Base-by-base conservation (phyloP, 805 yeast genomes). In the Myxozyma sirexii region DNA sequence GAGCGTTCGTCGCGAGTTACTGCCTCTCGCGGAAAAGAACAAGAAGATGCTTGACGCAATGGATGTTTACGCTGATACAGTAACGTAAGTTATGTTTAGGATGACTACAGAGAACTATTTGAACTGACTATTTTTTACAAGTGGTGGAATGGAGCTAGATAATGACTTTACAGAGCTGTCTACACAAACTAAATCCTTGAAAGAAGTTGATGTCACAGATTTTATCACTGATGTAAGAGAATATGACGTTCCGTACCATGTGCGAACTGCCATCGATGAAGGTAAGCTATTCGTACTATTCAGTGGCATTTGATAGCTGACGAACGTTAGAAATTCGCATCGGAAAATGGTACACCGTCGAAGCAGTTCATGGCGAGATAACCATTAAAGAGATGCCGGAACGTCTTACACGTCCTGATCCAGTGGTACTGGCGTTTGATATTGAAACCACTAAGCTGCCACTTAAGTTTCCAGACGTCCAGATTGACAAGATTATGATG, bases 401-500 rank as follows among this genome's bases (percentile, higher is more conserved):
- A 33, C 85, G 87, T 67, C 86, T 92, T 50, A 96, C 96, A 39
- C 96, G 96, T 75, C 97, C 99, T 2, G 99, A 94, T 72, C 98
- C 98, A 0, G 97, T 94, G 6, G 93, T 96, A 1, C 73, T 94
- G 70, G 99, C 99, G 0, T 94, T 90, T 71, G 99, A 94, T 80
- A 94, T 94, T 56, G 99, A 94, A 78, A 94, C 99, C 1, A 90
- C 97, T 13, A 94, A 94, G 72, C 90, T 96, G 12, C 98, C 98
- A 1, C 79, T 94, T 61, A 96, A 94, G 72, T 94, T 94, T 67
- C 99, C 99, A 0, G 99, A 90, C 69, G 82, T 97, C 4, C 79
- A 87, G 10, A 80, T 88, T 4, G 99, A 94, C 75, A 96, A 90
- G 73, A 82, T 94, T 42, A 94, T 94, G 97, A 96, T 96, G 99